phyloP scores from a whole-genome alignment of 1,139 yeast species.

The Blastobotrys buckinghamii region DNA sequence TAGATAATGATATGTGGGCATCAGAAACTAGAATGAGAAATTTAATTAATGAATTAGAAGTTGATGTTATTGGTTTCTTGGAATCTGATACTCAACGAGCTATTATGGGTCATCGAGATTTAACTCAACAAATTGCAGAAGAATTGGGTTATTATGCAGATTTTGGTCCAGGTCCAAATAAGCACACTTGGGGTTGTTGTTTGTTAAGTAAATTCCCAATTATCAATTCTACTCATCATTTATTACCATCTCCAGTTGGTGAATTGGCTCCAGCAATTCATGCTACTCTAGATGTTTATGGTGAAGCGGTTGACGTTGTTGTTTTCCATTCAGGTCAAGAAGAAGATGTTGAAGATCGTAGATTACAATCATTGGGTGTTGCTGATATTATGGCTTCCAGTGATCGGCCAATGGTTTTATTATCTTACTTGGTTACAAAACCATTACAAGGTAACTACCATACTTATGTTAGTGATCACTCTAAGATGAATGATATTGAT shows the following conservation, averaged over 20 bases:
- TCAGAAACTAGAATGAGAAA: slow-evolving; percentile 86
- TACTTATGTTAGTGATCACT: slow-evolving; percentile 75
- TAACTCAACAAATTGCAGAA: slow-evolving; percentile 87
- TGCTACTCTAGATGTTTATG: slow-evolving; percentile 90
- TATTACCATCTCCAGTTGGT: slow-evolving; percentile 94
- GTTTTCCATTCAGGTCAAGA: slow-evolving; percentile 99
- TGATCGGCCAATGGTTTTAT: slow-evolving; percentile 68
- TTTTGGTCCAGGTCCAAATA: slow-evolving; percentile 96
- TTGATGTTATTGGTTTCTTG: slow-evolving; percentile 84
- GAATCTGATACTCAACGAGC: slow-evolving; percentile 93
- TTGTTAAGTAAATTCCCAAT: slow-evolving; percentile 92
- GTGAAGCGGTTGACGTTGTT: slow-evolving; percentile 77
- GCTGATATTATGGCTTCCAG: slow-evolving; percentile 76
- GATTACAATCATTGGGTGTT: slow-evolving; percentile 74
- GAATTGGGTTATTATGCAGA: slow-evolving; percentile 93
- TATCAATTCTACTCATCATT: slow-evolving; percentile 78
- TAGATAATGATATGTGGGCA: slow-evolving; percentile 98
- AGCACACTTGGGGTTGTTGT: slow-evolving; percentile 98
- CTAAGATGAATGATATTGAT: slow-evolving; percentile 91
- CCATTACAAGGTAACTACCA: slow-evolving; percentile 88
- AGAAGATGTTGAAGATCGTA: slow-evolving; percentile 91
- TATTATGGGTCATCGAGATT: slow-evolving; percentile 90
- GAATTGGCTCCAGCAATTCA: slow-evolving; percentile 97
- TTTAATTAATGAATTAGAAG: slow-evolving; percentile 73
- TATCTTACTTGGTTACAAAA: slow-evolving; percentile 84